Evolutionary conservation across 192 early-diverging fungal species (phyloP), one percentile per base, ranked within the genome.

Genomic region (Gaertneriomyces sp.): DNA sequence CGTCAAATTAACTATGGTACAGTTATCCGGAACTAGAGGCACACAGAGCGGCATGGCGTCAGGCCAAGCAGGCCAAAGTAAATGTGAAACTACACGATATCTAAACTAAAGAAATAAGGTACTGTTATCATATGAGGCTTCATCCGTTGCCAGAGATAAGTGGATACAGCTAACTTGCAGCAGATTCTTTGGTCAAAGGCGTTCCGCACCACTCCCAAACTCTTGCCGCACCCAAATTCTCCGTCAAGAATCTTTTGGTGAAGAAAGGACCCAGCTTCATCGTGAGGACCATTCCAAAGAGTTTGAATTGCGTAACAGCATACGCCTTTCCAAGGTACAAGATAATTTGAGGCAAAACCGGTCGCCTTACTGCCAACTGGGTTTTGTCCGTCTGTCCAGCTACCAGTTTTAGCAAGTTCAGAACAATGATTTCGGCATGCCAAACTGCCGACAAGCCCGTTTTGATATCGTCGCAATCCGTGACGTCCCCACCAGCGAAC

Each of bases 401-500:
- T 14, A 66, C 44, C 64, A 66, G 17, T 33, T 39, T 12, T 10
- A 60, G 14, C 11, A 66, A 19, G 43, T 66, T 66, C 16, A 62
- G 42, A n/a, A 66, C 61, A 42, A 16, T 12, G n/a, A 46, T 8
- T 4, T 39, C 42, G 2, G 57, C 66, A 51, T 68, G 66, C 16
- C 10, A 10, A 42, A 58, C 62, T 20, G 66, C 66, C 8, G 57
- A 60, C 14, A 51, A 8, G 11, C 57, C 74, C 6, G 73, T 70
- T 52, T 87, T 87, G 49, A 84, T 68, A 60, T 82, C 81, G 3
- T 62, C 62, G 12, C 72, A 68, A 55, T 84, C 76, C 58, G 75
- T 76, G 3, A 89, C 81, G 68, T 92, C 90, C 16, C 90, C 90
- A 39, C 74, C 77, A 12, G 88, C 86, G 62, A 82, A 92, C 25